These are phyloP conservation scores for Phytophthora colocasiae DNA, from an alignment of 352 stramenopile genomes.

Conservation along the genomic window DNA sequence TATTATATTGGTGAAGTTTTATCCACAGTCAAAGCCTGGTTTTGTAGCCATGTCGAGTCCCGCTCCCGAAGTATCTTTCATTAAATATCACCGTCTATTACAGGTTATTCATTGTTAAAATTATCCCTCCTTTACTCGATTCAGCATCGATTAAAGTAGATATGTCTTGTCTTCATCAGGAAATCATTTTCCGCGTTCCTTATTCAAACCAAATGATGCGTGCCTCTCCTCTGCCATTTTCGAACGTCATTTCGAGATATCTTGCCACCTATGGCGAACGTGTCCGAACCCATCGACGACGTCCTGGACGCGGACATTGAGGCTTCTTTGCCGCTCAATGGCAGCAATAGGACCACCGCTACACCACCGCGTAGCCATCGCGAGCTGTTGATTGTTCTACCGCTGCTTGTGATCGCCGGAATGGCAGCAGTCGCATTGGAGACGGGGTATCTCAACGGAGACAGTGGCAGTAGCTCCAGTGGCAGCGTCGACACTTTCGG, in stretches of 20 bases:
- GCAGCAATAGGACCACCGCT: conserved; percentile 9
- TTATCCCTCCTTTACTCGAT: neutral
- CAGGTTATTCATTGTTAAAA: conserved; percentile 7
- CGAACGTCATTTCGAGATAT: conserved; percentile 10
- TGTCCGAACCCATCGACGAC: conserved; percentile 14
- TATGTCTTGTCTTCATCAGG: neutral
- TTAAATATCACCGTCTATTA: conserved; percentile 1
- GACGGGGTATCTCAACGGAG: neutral
- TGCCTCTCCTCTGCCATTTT: neutral
- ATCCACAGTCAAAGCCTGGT: neutral
- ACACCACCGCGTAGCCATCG: conserved; percentile 21
- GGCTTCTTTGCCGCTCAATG: conserved; percentile 14
- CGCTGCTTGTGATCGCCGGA: conserved; percentile 16
- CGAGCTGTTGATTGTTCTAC: conserved; percentile 22
- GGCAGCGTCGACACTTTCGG: conserved; percentile 20
- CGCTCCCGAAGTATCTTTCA: conserved; percentile 6
- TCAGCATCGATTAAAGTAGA: neutral
- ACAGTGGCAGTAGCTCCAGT: neutral
- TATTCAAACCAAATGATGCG: neutral
- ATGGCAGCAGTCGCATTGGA: conserved; percentile 14
- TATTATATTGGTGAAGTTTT: too few relatives aligned
- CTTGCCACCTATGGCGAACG: neutral
- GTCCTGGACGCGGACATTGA: conserved; percentile 17
- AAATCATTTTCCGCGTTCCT: conserved; percentile 1
- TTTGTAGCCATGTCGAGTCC: neutral